Conservation (phyloP, 257 asterid species). For the Plantago elongata region DNA sequence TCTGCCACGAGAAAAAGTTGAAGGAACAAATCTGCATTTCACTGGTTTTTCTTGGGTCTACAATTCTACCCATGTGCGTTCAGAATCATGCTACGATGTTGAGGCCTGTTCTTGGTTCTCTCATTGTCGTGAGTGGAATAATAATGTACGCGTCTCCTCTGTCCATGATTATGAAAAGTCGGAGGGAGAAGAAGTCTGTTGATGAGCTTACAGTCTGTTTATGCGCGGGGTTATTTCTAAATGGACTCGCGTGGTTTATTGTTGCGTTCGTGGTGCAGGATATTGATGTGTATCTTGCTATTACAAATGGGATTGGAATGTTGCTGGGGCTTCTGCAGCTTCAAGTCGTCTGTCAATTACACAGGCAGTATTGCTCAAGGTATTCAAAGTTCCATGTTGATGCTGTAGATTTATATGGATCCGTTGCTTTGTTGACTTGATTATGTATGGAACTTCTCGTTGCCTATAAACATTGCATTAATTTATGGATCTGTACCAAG, state of each 20-base stretch:
- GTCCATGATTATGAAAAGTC: neutral
- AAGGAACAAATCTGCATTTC: neutral
- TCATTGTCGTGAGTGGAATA: neutral
- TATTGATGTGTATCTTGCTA: neutral
- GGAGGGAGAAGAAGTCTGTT: neutral
- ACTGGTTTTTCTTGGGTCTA: neutral
- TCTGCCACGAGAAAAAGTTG: neutral
- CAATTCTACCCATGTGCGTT: too few species aligned
- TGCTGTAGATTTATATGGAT: neutral
- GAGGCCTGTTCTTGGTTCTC: neutral
- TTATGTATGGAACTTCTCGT: too few species aligned
- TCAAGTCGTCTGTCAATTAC: neutral
- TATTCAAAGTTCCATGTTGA: neutral
- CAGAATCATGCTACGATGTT: neutral
- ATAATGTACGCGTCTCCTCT: slow-evolving; percentile 3
- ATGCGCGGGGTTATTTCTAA: neutral
- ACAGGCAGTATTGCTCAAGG: neutral
- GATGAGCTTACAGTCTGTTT: neutral
- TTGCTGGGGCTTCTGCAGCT: neutral
- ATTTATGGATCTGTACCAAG: too few species aligned
- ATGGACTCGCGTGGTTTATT: slow-evolving; percentile 10
- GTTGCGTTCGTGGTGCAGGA: neutral
- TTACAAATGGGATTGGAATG: slow-evolving; percentile 4
- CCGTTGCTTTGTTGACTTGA: too few species aligned
- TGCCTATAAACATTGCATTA: too few species aligned